phyloP scores from a whole-genome alignment of 1,284 basidiomycete genomes.

The Naganishia sp. region DNA sequence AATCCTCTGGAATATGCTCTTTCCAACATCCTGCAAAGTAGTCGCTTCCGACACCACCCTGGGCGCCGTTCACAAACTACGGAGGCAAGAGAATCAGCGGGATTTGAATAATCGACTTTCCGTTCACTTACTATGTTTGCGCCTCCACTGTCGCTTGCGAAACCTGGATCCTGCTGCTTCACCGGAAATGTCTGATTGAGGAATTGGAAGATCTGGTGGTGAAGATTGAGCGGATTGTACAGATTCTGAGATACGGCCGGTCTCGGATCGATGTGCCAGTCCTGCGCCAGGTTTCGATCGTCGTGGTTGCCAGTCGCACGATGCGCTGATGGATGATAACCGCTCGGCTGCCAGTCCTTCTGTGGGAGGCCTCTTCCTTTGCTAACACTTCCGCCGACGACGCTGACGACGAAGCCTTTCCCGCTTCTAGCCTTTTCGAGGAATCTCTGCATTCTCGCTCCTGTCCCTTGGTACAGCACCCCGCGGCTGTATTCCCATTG shows the following conservation, averaged over 20 bases:
- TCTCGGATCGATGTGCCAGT: conserved; percentile 37
- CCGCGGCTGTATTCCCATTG: conserved; percentile 46
- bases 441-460: conserved; percentile 43
- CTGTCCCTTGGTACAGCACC: conserved; percentile 45
- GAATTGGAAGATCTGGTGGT: conserved; percentile 45
- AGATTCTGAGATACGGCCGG: conserved; percentile 33
- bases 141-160: conserved; percentile 7
- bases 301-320: neutral
- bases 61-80: conserved; percentile 45
- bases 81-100: neutral
- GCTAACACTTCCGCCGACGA: conserved; percentile 46
- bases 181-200: conserved; percentile 45
- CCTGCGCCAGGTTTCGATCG: conserved; percentile 22
- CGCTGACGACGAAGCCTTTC: conserved; percentile 44
- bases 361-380: conserved; percentile 35
- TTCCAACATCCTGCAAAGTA: conserved; percentile 53
- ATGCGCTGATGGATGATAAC: neutral
- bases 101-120: too few relatives aligned
- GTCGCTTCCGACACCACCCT: conserved; percentile 49
- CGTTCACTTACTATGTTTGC: conserved; percentile 19
- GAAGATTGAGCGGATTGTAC: conserved; percentile 41
- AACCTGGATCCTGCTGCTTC: neutral
- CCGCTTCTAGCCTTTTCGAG: conserved; percentile 46
- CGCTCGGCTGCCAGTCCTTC: conserved; percentile 1
- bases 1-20: conserved; percentile 48